These are phyloP conservation scores for Eragrostis nindensis DNA, from an alignment of 176 grass and related monocot genomes.

Conservation along the genomic window DNA sequence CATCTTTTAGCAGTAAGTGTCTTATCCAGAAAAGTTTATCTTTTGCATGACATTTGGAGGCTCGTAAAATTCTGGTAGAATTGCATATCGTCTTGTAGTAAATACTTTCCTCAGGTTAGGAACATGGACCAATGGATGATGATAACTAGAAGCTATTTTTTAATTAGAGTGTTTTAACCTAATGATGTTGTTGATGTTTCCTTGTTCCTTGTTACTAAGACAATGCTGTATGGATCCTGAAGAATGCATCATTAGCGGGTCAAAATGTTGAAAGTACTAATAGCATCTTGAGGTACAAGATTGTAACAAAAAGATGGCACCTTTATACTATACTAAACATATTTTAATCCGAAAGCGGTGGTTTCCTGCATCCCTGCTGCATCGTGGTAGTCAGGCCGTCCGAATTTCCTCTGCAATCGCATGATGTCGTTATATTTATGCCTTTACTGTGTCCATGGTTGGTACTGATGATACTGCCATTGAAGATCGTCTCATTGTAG, in stretches of 20 bases:
- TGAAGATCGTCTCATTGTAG: not conserved
- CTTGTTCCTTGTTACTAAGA: conserved; percentile 8
- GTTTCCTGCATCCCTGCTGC: conserved; percentile 16
- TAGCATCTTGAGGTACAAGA: not conserved
- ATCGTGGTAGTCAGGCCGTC: not conserved
- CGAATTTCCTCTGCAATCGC: not conserved
- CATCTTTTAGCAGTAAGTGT: conserved; percentile 85
- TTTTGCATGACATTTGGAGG: conserved; percentile 22
- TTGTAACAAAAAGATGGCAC: conserved; percentile 1
- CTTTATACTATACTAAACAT: not conserved
- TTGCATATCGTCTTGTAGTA: not conserved
- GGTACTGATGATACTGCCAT: not conserved
- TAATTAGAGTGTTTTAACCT: not conserved
- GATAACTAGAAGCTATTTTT: not conserved
- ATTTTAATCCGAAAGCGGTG: not conserved
- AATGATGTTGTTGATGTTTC: not conserved
- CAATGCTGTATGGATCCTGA: not conserved
- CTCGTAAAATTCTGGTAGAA: conserved; percentile 1
- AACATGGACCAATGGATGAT: conserved; percentile 15
- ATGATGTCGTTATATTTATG: conserved; percentile 20
- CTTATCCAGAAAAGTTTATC: conserved; percentile 11
- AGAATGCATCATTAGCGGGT: not conserved
- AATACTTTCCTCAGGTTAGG: conserved; percentile 5
- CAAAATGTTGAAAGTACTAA: not conserved
- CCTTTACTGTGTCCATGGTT: not conserved